A percentile compares a stretch with the other conserved stretches of the same genome.
These are phyloP conservation scores for Candida berthetii DNA, from an alignment of 805 yeast genomes.

Conservation along the genomic window DNA sequence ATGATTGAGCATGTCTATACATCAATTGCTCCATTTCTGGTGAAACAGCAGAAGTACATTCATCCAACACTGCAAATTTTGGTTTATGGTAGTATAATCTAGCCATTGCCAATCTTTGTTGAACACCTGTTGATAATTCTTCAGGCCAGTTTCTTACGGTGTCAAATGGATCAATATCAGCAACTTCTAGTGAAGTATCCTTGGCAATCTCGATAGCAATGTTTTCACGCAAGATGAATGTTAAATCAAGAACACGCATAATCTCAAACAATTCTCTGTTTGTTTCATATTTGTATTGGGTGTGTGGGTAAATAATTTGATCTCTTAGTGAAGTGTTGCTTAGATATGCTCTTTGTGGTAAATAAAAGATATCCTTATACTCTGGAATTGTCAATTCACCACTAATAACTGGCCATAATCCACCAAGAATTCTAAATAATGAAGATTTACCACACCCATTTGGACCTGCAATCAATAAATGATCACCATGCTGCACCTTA, in stretches of 20 bases:
- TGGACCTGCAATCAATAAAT: constrained; percentile 87
- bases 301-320: constrained; percentile 85
- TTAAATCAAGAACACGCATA: constrained; percentile 50
- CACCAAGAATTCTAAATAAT: constrained; percentile 83
- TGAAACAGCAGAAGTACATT: constrained; percentile 92
- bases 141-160: constrained; percentile 79
- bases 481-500: constrained; percentile 74
- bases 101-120: constrained; percentile 90
- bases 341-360: constrained; percentile 90
- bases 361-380: constrained; percentile 66
- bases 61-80: constrained; percentile 90
- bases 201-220: constrained; percentile 28
- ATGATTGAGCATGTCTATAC: constrained; percentile 73
- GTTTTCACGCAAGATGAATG: constrained; percentile 45
- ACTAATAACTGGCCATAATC: constrained; percentile 79
- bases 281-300: constrained; percentile 42
- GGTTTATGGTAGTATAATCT: constrained; percentile 88
- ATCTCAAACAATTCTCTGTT: constrained; percentile 47
- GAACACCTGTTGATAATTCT: constrained; percentile 84
- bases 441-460: constrained; percentile 97
- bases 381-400: constrained; percentile 58
- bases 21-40: constrained; percentile 86
- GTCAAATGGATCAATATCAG: constrained; percentile 47
- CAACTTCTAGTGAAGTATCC: constrained; percentile 21
- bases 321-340: constrained; percentile 63